Percentiles rank a stretch among this genome's conserved stretches.
Conservation (phyloP, 2,329 filamentous ascomycete species). For the Penicillium hordei region DNA sequence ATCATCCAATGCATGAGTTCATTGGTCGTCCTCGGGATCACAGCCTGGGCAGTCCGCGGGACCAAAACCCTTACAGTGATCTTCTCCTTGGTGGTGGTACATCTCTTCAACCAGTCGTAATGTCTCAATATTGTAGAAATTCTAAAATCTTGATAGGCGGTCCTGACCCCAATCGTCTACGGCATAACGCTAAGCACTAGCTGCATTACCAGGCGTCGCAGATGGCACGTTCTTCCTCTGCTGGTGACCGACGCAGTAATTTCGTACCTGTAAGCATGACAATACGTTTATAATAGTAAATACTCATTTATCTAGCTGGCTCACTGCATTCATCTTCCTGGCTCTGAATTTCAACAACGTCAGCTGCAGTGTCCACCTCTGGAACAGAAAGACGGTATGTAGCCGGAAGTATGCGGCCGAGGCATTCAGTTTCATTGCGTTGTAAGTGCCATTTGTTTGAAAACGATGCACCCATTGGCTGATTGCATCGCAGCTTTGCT, state of each 20-base stretch:
- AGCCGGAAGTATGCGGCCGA: slow-evolving; percentile 22
- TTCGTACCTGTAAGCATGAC: slow-evolving; percentile 18
- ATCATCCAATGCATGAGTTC: slow-evolving; percentile 15
- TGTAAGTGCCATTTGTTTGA: slow-evolving; percentile 7
- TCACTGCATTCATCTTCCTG: slow-evolving; percentile 24
- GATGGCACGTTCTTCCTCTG: slow-evolving; percentile 16
- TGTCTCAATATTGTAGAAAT: background rate
- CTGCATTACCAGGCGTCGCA: slow-evolving; percentile 6
- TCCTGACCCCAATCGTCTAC: slow-evolving; percentile 10
- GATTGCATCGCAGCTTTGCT: background rate
- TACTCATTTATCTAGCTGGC: slow-evolving; percentile 16
- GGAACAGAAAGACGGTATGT: slow-evolving; percentile 21
- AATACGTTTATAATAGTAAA: background rate
- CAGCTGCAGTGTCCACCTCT: slow-evolving; percentile 14
- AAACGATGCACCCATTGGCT: background rate
- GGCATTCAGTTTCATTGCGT: slow-evolving; percentile 24
- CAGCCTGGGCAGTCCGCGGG: slow-evolving; percentile 19
- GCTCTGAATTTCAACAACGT: slow-evolving; percentile 17
- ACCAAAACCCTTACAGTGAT: slow-evolving; percentile 23
- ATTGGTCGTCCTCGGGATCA: slow-evolving; percentile 22
- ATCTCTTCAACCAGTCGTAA: background rate
- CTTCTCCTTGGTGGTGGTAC: slow-evolving; percentile 17
- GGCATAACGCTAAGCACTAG: slow-evolving; percentile 7
- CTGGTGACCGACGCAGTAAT: slow-evolving; percentile 10
- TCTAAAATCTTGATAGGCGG: slow-evolving; percentile 4